Conservation (phyloP, 345 rosid species). For the Euphorbia lathyris region DNA sequence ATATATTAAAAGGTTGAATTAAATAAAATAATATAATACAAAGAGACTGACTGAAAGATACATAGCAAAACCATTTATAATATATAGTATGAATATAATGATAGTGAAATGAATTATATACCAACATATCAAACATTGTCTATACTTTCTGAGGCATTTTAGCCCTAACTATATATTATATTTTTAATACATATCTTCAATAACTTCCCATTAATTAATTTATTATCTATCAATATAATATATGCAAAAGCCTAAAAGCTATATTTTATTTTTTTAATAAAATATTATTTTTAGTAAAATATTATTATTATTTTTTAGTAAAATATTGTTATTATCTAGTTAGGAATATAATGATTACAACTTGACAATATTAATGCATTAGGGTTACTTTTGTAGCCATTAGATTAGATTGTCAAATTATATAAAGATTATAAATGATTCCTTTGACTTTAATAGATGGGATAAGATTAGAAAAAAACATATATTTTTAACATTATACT, state of each 20-base stretch:
- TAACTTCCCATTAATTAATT: constrained; percentile 13
- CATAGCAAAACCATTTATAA: constrained; percentile 18
- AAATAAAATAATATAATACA: constrained; percentile 25
- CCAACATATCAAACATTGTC: constrained; percentile 27
- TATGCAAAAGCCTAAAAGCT: constrained; percentile 2
- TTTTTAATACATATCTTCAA: constrained; percentile 13
- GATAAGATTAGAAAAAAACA: too few species aligned
- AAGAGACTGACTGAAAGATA: constrained; percentile 34
- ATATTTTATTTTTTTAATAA: not conserved
- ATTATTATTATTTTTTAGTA: not conserved
- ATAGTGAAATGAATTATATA: constrained; percentile 29
- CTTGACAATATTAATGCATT: not conserved
- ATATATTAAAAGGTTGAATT: constrained; percentile 12
- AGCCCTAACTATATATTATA: constrained; percentile 4
- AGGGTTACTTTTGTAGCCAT: not conserved
- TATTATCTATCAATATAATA: not conserved
- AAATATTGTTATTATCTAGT: too few species aligned
- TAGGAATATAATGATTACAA: not conserved
- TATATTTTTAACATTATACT: too few species aligned
- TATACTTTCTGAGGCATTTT: constrained; percentile 46
- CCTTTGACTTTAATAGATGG: not conserved
- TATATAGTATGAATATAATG: constrained; percentile 16
- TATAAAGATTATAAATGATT: not conserved
- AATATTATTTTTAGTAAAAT: not conserved
- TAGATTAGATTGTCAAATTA: not conserved